phyloP scores from a whole-genome alignment of 208 protist genomes.

The Leishmania aethiopica region DNA sequence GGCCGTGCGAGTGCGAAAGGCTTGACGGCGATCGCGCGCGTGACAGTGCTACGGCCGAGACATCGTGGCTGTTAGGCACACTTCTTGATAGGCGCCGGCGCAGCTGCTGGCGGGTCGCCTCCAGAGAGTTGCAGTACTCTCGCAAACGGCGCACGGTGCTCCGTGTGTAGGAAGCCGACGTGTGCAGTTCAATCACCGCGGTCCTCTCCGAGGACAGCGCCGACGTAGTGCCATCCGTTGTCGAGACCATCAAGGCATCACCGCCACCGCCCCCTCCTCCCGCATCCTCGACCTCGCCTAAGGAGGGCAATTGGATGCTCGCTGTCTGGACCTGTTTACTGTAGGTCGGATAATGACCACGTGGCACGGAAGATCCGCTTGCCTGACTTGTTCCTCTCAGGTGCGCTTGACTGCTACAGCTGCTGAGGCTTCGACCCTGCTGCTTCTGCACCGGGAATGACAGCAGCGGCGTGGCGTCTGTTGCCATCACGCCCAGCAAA shows the following conservation, averaged over 20 bases:
- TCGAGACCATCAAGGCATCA: conserved; percentile 5
- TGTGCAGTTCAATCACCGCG: conserved; percentile 56
- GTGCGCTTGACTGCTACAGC: neutral
- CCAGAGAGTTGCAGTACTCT: conserved; percentile 37
- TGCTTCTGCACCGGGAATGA: neutral
- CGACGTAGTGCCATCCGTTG: conserved; percentile 4
- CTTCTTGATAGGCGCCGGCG: conserved; percentile 1
- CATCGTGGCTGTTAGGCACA: neutral
- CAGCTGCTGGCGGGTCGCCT: conserved; percentile 39
- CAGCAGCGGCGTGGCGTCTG: neutral
- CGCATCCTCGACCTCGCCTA: conserved; percentile 2
- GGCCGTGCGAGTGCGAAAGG: conserved; percentile 9
- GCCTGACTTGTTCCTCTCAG: neutral
- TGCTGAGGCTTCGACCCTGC: neutral
- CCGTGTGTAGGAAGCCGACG: conserved; percentile 31
- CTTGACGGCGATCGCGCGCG: neutral
- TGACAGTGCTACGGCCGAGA: neutral
- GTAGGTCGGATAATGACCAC: conserved; percentile 14
- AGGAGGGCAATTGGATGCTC: conserved; percentile 16
- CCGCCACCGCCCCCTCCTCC: neutral
- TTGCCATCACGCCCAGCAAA: neutral
- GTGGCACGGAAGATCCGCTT: neutral
- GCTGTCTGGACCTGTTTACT: conserved; percentile 37
- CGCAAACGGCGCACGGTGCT: conserved; percentile 42
- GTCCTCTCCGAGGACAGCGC: conserved; percentile 21